Base-by-base conservation (phyloP, 164 flowering plant genomes). In the Vitis vinifera region DNA sequence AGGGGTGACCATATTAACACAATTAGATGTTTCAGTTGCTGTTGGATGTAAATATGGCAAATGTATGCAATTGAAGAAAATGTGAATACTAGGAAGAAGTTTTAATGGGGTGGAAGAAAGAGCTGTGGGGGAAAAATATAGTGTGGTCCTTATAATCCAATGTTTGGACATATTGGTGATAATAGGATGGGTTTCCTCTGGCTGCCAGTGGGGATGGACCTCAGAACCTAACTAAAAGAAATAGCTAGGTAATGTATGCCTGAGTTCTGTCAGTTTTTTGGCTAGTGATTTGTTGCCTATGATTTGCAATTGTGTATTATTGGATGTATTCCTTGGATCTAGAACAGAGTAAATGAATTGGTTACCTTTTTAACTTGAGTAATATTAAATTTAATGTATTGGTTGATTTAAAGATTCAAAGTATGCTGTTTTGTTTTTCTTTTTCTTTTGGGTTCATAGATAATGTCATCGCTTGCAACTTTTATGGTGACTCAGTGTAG, bases 31-130 rank as follows among this genome's bases (percentile, higher is more conserved):
- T 51, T 55, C 29, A 31, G 71, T 70, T 55, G 30, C 37, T 16
- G 11, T 44, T 61, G 69, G 68, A 64, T 82, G 83, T 82, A 82
- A 16, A 84, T 79, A 79, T 50, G 10, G 30, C 19, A 65, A 10
- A 65, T 23, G 15, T 63, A 62, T 69, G 68, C 66, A 12, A 64
- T 48, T 68, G 70, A 70, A 48, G 76, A 68, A 14, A 63, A 19
- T 81, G 80, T 72, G 77, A 73, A 75, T 75, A 76, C 13, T 78
- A 71, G 80, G 76, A 67, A 23, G 50, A 70, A 55, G 8, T 49
- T 55, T 60, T 14, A 7, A 0, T 37, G 47, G 71, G 65, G 44
- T 51, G 19, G 11, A 16, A 10, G 60, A 5, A 29, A 37, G 29
- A 27, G 51, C 27, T 15, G 15, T 29, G 52, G 57, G 59, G 13